Base-by-base conservation (phyloP, 805 yeast genomes). In the Pichia eremophila region DNA sequence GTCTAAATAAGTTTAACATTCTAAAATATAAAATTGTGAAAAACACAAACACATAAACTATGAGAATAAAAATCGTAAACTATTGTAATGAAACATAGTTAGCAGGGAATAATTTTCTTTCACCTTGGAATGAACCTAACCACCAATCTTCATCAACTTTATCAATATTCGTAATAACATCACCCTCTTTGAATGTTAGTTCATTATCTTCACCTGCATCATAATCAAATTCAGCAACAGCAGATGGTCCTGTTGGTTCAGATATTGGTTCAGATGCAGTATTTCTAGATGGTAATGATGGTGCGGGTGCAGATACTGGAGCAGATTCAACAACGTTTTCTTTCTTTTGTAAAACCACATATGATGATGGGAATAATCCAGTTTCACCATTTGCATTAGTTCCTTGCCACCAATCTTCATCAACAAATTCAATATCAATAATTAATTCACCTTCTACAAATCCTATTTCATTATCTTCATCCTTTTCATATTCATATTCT, bases 91-190 rank as follows among this genome's bases (percentile, higher is more conserved):
- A 62, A 44, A 93, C 98, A 62, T 85, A 88, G 67, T 87, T 89
- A 39, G 95, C 80, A 46, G 99, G 99, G 80, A 91, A 90, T 47
- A 91, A 71, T 49, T 93, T 93, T 55, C 77, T 74, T 55, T 79
- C 84, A 41, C 96, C 96, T 32, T 79, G 68, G 56, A 82, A 73
- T 52, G 78, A 80, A 45, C 99, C 99, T 46, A 84, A 73, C 98
- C 98, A 93, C 99, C 99, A 93, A 62, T 87, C 96, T 41, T 87
- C 96, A 57, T 89, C 95, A 17, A 86, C 84, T 64, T 86, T 85
- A 57, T 89, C 95, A 52, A 93, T 84, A 50, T 88, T 85, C 18
- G 79, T 70, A 52, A 93, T 88, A 50, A 73, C 59, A 56, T 88
- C 98, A 46, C 91, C 95, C 61, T 87, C 96, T 25, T 71, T 75